A percentile compares a stretch with the other conserved stretches of the same genome.
Evolutionary conservation across 2,329 filamentous ascomycete genomes (phyloP).

Genomic region (Zymoseptoria passerinii): DNA sequence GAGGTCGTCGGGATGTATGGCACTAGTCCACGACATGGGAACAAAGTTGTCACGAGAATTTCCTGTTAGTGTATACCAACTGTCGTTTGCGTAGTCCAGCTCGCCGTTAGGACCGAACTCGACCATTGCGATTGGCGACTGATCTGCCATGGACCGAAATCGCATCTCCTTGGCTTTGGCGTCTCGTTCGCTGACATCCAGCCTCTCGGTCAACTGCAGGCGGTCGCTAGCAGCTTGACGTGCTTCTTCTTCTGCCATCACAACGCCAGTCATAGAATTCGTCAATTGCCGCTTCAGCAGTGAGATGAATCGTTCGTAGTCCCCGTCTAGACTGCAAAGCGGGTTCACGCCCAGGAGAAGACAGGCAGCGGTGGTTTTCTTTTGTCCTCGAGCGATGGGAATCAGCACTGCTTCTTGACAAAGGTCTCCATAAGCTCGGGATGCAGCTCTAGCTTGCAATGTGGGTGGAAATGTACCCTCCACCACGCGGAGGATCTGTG

Average conservation of each 20-base stretch:
- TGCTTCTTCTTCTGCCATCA: constrained; percentile 16
- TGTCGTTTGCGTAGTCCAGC: constrained; percentile 31
- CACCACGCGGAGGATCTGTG: constrained; percentile 9
- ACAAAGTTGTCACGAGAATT: constrained; percentile 10
- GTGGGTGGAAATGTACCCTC: not conserved
- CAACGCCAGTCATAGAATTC: constrained; percentile 22
- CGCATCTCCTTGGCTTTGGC: constrained; percentile 23
- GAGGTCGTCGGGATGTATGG: constrained; percentile 11
- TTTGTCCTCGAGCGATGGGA: constrained; percentile 21
- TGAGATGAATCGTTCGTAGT: constrained; percentile 26
- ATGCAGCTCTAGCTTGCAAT: constrained; percentile 2
- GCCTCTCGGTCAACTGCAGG: constrained; percentile 10
- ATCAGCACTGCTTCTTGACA: constrained; percentile 27
- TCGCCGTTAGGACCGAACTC: constrained; percentile 26
- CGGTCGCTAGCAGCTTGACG: constrained; percentile 3
- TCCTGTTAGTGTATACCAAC: constrained; percentile 27
- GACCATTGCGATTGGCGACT: constrained; percentile 32
- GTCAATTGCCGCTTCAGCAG: constrained; percentile 24
- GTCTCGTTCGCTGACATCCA: constrained; percentile 15
- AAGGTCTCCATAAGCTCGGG: constrained; percentile 20
- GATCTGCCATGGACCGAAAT: constrained; percentile 32
- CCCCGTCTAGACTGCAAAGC: constrained; percentile 26
- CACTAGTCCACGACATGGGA: constrained; percentile 8
- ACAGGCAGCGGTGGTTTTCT: constrained; percentile 9
- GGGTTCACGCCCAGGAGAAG: constrained; percentile 30